Conservation (phyloP, 139 green algal genomes). For the Spirogloea muscicola region DNA sequence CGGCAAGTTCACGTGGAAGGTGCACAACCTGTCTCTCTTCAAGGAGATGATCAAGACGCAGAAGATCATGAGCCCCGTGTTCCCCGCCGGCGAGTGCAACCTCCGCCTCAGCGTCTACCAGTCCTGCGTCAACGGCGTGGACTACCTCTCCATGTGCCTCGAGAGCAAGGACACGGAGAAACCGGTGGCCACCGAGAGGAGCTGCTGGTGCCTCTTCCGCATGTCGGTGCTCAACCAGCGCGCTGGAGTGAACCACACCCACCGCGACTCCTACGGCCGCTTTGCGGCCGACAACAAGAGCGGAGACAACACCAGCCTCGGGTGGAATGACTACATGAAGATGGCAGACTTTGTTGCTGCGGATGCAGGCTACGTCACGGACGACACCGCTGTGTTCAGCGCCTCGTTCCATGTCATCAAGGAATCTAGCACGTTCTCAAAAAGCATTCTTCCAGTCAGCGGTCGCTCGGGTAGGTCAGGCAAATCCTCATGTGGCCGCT, state of each 20-base stretch:
- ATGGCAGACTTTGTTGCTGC: slow-evolving; percentile 52
- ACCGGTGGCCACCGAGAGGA: slow-evolving; percentile 46
- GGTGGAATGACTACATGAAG: slow-evolving; percentile 75
- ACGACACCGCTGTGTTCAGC: slow-evolving; percentile 57
- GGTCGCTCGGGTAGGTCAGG: too few species aligned
- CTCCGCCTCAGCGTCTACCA: slow-evolving; percentile 66
- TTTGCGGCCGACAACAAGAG: slow-evolving; percentile 61
- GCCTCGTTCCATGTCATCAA: slow-evolving; percentile 65
- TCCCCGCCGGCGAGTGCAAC: slow-evolving; percentile 65
- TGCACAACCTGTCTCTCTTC: slow-evolving; percentile 68
- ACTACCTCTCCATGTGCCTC: slow-evolving; percentile 60
- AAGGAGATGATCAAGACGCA: slow-evolving; percentile 70
- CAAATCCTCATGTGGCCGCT: too few species aligned
- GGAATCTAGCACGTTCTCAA: slow-evolving; percentile 57
- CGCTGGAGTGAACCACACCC: slow-evolving; percentile 50
- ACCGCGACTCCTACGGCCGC: slow-evolving; percentile 68
- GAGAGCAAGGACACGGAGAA: slow-evolving; percentile 65
- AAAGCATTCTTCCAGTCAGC: slow-evolving; percentile 19
- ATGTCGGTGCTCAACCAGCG: slow-evolving; percentile 57
- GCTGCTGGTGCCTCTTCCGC: slow-evolving; percentile 71
- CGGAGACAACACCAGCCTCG: slow-evolving; percentile 67
- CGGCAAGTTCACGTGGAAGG: slow-evolving; percentile 64
- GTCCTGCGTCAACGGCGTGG: slow-evolving; percentile 48
- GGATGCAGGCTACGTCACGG: slow-evolving; percentile 36
- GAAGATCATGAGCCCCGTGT: slow-evolving; percentile 73